A percentile compares a stretch with the other conserved stretches of the same genome.
These are phyloP conservation scores for Tanacetum coccineum DNA, from an alignment of 129 eudicot genomes.

Conservation along the genomic window DNA sequence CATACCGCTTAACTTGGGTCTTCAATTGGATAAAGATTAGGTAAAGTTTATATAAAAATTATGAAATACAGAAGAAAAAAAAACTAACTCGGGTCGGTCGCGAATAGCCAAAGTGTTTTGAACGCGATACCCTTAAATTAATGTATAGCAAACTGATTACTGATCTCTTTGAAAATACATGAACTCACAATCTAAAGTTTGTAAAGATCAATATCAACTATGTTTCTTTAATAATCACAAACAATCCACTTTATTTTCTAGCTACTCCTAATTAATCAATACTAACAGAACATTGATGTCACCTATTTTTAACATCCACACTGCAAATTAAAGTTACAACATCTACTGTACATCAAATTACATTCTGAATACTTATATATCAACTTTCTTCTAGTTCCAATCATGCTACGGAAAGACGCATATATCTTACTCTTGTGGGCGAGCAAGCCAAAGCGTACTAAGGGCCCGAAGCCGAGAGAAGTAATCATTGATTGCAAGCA, in stretches of 20 bases:
- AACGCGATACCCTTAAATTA: too few species aligned
- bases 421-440: constrained; percentile 66
- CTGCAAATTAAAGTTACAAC: constrained; percentile 28
- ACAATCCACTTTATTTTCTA: constrained; percentile 31
- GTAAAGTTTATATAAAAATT: too few species aligned
- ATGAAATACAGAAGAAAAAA: too few species aligned
- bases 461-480: constrained; percentile 93
- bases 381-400: constrained; percentile 8
- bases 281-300: constrained; percentile 19
- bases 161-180: constrained; percentile 3
- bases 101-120: too few species aligned
- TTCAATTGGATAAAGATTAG: too few species aligned
- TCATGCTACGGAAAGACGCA: background rate
- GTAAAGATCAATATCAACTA: constrained; percentile 10
- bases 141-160: constrained; percentile 12
- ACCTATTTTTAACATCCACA: constrained; percentile 35
- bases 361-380: constrained; percentile 20
- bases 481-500: constrained; percentile 74
- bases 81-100: too few species aligned
- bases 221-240: constrained; percentile 25
- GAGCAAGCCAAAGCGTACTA: constrained; percentile 94
- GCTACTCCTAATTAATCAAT: constrained; percentile 28
- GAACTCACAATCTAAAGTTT: constrained; percentile 4
- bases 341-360: constrained; percentile 36
- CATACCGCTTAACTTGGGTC: too few species aligned